Percentiles rank a stretch among this genome's conserved stretches.
Evolutionary conservation across 2,329 filamentous ascomycete species (phyloP).

Genomic region (Aspergillus puulaauensis): DNA sequence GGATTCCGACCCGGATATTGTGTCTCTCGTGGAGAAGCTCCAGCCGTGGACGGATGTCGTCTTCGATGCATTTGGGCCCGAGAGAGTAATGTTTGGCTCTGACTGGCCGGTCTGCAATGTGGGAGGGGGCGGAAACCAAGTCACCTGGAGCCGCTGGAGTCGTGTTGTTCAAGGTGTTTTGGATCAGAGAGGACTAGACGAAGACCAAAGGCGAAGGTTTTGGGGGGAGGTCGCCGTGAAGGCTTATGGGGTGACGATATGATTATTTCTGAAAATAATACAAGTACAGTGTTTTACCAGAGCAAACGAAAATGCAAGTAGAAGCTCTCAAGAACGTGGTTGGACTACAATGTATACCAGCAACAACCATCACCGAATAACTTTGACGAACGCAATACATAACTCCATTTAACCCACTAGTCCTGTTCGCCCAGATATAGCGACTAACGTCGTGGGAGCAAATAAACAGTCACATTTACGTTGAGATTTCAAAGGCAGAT

Average conservation of each 20-base stretch:
- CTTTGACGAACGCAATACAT: not conserved
- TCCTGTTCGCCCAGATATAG: constrained; percentile 10
- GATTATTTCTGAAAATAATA: not conserved
- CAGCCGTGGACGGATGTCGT: constrained; percentile 71
- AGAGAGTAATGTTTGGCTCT: constrained; percentile 81
- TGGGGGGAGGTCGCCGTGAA: constrained; percentile 71
- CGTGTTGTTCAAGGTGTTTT: constrained; percentile 68
- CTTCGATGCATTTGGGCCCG: constrained; percentile 69
- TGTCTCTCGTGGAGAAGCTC: constrained; percentile 55
- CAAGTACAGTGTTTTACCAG: not conserved
- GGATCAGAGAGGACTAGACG: constrained; percentile 48
- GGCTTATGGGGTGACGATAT: constrained; percentile 57
- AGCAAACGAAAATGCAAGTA: not conserved
- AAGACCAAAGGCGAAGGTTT: constrained; percentile 64
- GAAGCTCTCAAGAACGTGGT: not conserved
- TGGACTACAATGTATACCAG: not conserved
- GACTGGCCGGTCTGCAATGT: constrained; percentile 93
- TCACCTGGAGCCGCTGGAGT: constrained; percentile 75
- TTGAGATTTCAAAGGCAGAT: constrained; percentile 7
- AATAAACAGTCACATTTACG: constrained; percentile 5
- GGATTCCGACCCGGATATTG: constrained; percentile 19
- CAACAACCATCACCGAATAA: not conserved
- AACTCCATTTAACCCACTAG: constrained; percentile 12
- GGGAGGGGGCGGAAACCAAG: constrained; percentile 54
- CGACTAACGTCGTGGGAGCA: not conserved